Evolutionary conservation across 176 grass and related monocot genomes (phyloP).

Genomic region (Carex cristatella): DNA sequence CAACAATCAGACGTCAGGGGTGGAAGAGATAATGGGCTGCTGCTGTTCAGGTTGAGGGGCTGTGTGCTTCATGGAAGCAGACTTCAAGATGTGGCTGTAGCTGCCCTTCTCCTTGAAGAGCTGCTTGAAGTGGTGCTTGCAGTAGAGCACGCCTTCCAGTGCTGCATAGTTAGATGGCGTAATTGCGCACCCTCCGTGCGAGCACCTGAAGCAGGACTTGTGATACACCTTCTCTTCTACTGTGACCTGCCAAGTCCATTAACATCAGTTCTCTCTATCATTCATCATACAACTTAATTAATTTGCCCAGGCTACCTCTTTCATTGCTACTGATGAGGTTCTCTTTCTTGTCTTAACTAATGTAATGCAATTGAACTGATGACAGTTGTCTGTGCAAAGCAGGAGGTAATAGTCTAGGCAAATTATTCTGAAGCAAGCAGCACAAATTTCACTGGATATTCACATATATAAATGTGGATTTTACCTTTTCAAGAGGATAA

Average conservation of each 20-base stretch:
- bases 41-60: conserved; percentile 20
- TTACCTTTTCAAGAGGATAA: conserved; percentile 98
- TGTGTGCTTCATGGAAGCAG: conserved; percentile 51
- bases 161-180: conserved; percentile 90
- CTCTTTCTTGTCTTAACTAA: neutral
- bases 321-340: neutral
- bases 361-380: neutral
- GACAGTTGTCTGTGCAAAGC: neutral
- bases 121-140: conserved; percentile 98
- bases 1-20: neutral
- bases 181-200: conserved; percentile 88
- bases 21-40: neutral
- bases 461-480: neutral
- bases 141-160: conserved; percentile 92
- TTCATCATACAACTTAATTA: neutral
- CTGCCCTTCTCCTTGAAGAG: conserved; percentile 99
- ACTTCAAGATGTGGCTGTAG: conserved; percentile 93
- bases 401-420: too few relatives aligned
- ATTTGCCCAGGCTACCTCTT: neutral
- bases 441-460: too few relatives aligned
- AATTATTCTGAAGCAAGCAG: too few relatives aligned
- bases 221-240: conserved; percentile 87
- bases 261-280: neutral
- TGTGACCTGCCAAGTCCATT: conserved; percentile 47
- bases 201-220: conserved; percentile 97